A percentile compares a stretch with the other conserved stretches of the same genome.
These are phyloP conservation scores for Emergomyces africanus DNA, from an alignment of 2,329 filamentous ascomycete genomes.

Conservation along the genomic window DNA sequence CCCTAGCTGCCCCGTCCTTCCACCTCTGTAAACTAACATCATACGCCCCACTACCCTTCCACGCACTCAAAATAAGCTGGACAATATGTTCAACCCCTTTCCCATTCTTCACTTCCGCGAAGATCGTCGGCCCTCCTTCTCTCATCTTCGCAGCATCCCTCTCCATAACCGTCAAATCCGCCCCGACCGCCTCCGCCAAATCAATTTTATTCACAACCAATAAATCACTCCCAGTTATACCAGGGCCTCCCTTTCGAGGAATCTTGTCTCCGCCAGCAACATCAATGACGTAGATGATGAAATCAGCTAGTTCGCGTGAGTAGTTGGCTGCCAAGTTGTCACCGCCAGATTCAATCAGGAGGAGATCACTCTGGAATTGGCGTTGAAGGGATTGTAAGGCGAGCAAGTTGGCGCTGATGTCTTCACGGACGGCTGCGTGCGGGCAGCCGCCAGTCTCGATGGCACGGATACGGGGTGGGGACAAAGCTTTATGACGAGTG, in stretches of 20 bases:
- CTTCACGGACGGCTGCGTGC: constrained; percentile 92
- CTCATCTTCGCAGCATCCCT: constrained; percentile 86
- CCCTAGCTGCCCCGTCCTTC: constrained; percentile 28
- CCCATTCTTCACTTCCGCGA: constrained; percentile 91
- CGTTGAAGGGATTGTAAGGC: constrained; percentile 80
- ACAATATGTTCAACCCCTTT: constrained; percentile 78
- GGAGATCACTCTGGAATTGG: constrained; percentile 65
- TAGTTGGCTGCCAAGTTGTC: constrained; percentile 98
- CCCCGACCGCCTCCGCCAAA: constrained; percentile 77
- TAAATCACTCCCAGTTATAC: constrained; percentile 92
- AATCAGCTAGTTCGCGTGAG: constrained; percentile 85
- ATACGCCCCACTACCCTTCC: constrained; percentile 75
- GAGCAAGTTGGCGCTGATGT: constrained; percentile 86
- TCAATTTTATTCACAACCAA: constrained; percentile 97
- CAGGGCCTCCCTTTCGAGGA: constrained; percentile 86
- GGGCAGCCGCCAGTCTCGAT: constrained; percentile 98
- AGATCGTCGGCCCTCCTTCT: constrained; percentile 88
- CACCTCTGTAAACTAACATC: constrained; percentile 31
- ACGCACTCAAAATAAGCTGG: constrained; percentile 76
- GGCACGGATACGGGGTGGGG: constrained; percentile 71
- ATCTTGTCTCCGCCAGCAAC: constrained; percentile 95
- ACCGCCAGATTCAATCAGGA: constrained; percentile 90
- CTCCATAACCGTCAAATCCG: constrained; percentile 89
- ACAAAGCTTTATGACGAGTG: constrained; percentile 70
- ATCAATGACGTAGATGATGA: constrained; percentile 97